A percentile compares a stretch with the other conserved stretches of the same genome.
Evolutionary conservation across 139 green algal species (phyloP).

Genomic region (Chlamydomonas incerta): DNA sequence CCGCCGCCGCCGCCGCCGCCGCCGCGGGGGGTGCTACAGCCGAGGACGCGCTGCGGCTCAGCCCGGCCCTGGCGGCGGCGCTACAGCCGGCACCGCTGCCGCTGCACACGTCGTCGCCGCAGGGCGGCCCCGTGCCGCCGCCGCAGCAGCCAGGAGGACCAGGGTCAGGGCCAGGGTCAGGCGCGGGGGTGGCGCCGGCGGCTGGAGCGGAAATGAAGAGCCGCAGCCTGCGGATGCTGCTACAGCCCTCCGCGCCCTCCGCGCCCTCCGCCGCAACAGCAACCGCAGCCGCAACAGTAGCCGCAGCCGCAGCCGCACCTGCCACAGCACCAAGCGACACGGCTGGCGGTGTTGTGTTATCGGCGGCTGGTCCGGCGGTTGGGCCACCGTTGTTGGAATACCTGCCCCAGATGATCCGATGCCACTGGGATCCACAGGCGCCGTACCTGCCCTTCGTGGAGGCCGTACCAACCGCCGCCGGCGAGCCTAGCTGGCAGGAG

Average conservation of each 20-base stretch:
- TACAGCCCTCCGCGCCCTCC: background rate
- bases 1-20: too few species aligned
- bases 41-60: background rate
- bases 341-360: background rate
- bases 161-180: background rate
- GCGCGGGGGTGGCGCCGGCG: background rate
- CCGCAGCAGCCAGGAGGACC: background rate
- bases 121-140: background rate
- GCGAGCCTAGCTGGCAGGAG: conserved; percentile 13
- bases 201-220: background rate
- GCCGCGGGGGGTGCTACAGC: too few species aligned
- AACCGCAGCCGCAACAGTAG: background rate
- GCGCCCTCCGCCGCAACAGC: background rate
- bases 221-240: background rate
- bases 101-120: too few species aligned
- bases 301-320: background rate
- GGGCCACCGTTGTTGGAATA: background rate
- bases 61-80: background rate
- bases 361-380: background rate
- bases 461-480: background rate
- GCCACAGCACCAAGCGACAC: background rate
- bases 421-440: conserved; percentile 21
- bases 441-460: conserved; percentile 16
- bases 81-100: background rate
- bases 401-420: conserved; percentile 37